Evolutionary conservation across 1,139 yeast species (phyloP).

Genomic region (Blastobotrys proliferans): DNA sequence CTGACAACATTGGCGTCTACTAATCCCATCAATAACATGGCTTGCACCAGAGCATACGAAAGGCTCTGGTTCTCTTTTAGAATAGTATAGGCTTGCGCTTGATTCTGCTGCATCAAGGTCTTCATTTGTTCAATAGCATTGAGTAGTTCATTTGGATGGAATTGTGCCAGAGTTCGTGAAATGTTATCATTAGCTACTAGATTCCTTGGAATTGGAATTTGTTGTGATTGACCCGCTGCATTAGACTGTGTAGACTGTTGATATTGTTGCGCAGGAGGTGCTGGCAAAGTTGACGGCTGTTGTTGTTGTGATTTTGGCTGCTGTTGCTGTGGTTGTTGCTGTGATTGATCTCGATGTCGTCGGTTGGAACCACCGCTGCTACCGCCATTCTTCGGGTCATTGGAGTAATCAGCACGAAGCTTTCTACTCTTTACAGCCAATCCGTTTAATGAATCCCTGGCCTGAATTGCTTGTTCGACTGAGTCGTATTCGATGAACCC

Average conservation of each 20-base stretch:
- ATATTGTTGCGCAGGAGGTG: not conserved
- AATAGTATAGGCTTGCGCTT: conserved; percentile 58
- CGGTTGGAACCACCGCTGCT: conserved; percentile 47
- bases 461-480: conserved; percentile 76
- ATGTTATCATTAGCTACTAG: conserved; percentile 60
- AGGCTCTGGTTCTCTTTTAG: conserved; percentile 73
- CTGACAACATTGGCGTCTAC: conserved; percentile 54
- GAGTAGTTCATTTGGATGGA: conserved; percentile 54
- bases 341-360: conserved; percentile 34
- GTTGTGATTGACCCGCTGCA: not conserved
- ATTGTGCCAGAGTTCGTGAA: conserved; percentile 52
- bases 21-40: conserved; percentile 56
- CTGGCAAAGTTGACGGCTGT: not conserved
- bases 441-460: conserved; percentile 80
- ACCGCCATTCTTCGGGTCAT: conserved; percentile 51
- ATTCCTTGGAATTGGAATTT: conserved; percentile 41
- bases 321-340: conserved; percentile 15
- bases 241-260: conserved; percentile 2
- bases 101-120: conserved; percentile 57
- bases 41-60: conserved; percentile 76
- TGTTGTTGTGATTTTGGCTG: not conserved
- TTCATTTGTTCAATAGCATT: conserved; percentile 61
- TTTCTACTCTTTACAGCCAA: conserved; percentile 66
- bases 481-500: conserved; percentile 78
- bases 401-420: conserved; percentile 62